Conservation (phyloP, 2,329 filamentous ascomycete genomes). For the Xylariales sp. region DNA sequence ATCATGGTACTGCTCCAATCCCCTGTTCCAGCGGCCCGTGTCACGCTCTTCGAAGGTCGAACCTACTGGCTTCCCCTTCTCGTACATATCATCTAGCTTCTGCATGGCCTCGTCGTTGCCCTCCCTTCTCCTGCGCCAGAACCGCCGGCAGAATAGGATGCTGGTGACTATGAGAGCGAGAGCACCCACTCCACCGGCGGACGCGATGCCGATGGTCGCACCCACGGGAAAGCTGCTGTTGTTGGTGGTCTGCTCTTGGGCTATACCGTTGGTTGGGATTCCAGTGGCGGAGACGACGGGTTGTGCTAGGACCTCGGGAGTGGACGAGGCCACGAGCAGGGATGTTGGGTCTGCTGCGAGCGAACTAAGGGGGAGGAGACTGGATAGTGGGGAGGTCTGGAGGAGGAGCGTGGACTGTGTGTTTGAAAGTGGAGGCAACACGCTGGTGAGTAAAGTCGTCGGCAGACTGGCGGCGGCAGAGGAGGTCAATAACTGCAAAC, state of each 20-base stretch:
- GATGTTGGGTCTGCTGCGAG: no score
- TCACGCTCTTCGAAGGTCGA: constrained; percentile 17
- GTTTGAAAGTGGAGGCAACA: no score
- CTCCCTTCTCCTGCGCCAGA: constrained; percentile 25
- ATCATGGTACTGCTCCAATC: constrained; percentile 23
- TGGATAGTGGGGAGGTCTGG: no score
- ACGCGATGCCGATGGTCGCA: constrained; percentile 24
- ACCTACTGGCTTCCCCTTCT: constrained; percentile 21
- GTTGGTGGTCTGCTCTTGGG: no score
- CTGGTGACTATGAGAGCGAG: constrained; percentile 17
- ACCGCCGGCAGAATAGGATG: constrained; percentile 22
- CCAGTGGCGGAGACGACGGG: neutral
- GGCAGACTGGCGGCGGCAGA: neutral
- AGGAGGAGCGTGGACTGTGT: no score
- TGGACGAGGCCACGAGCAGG: neutral
- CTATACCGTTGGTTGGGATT: neutral
- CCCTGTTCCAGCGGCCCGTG: constrained; percentile 25
- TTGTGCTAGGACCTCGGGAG: neutral
- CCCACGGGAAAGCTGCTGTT: constrained; percentile 17
- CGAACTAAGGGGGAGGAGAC: no score
- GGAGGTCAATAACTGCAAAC: neutral
- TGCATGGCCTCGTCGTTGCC: constrained; percentile 22
- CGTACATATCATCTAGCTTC: constrained; percentile 25
- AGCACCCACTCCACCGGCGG: constrained; percentile 21
- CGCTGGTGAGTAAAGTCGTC: neutral